phyloP scores from a whole-genome alignment of 805 yeast species.

The Cyberlindnera suaveolens region DNA sequence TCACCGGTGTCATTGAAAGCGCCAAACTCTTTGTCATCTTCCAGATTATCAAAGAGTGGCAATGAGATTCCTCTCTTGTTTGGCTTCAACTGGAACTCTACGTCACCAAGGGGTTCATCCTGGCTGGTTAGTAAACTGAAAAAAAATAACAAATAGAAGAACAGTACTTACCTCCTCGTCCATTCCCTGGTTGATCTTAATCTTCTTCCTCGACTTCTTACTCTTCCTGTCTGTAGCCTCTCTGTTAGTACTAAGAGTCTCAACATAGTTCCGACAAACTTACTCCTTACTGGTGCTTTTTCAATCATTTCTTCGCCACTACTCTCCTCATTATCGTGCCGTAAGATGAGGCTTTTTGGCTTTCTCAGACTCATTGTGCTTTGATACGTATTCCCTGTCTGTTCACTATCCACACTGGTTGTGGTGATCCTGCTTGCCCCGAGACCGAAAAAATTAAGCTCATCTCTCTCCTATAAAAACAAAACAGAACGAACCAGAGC shows the following conservation, averaged over 20 bases:
- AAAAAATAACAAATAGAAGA: not conserved
- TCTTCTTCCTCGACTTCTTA: constrained; percentile 15
- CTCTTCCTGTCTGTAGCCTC: not conserved
- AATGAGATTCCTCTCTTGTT: constrained; percentile 1
- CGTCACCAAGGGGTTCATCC: constrained; percentile 1
- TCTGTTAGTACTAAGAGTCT: not conserved
- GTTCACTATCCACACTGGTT: not conserved
- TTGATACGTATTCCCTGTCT: not conserved
- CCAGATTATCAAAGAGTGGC: constrained; percentile 6
- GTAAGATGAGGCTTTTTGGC: constrained; percentile 15
- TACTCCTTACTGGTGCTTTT: not conserved
- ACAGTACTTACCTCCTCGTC: not conserved
- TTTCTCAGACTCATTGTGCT: constrained; percentile 10
- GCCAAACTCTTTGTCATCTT: constrained; percentile 1
- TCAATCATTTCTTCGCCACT: not conserved
- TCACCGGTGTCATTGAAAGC: not conserved
- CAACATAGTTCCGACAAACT: not conserved
- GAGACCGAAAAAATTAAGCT: not conserved
- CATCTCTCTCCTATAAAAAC: not conserved
- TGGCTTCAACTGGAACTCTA: constrained; percentile 3
- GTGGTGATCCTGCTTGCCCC: not conserved
- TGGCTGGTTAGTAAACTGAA: not conserved
- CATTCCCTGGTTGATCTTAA: not conserved
- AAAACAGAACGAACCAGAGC: not conserved
- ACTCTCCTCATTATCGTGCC: constrained; percentile 4